phyloP scores from a whole-genome alignment of 1,284 basidiomycete species.

The Crepidotus sp. region DNA sequence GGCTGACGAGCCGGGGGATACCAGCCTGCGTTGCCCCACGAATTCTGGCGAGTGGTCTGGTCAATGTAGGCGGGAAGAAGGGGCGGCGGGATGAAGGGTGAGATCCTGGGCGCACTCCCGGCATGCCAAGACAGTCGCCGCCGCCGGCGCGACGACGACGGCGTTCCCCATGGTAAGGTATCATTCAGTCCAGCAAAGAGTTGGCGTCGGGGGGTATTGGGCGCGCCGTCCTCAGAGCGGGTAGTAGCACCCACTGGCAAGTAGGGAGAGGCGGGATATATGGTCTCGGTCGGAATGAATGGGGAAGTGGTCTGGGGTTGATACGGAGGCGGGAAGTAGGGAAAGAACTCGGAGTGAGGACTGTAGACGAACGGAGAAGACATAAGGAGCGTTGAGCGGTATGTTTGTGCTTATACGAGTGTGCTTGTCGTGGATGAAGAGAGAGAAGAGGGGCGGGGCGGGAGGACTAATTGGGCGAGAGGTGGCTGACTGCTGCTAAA shows the following conservation, averaged over 20 bases:
- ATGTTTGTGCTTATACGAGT: slow-evolving; percentile 10
- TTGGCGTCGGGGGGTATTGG: slow-evolving; percentile 9
- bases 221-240: neutral
- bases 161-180: slow-evolving; percentile 2
- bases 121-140: slow-evolving; percentile 11
- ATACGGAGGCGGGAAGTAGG: slow-evolving; percentile 1
- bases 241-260: neutral
- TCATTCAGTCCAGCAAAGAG: slow-evolving; percentile 7
- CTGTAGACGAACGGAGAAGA: slow-evolving; percentile 16
- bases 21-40: slow-evolving; percentile 1
- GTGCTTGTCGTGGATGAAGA: slow-evolving; percentile 4
- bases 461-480: slow-evolving; percentile 10
- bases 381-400: slow-evolving; percentile 13
- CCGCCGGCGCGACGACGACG: slow-evolving; percentile 2
- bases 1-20: neutral
- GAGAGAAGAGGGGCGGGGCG: neutral
- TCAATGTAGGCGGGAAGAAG: slow-evolving; percentile 3
- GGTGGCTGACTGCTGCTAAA: slow-evolving; percentile 12
- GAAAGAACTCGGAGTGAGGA: slow-evolving; percentile 8
- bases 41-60: neutral
- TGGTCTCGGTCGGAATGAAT: slow-evolving; percentile 8
- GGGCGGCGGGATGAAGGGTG: slow-evolving; percentile 14
- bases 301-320: slow-evolving; percentile 1
- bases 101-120: slow-evolving; percentile 3
- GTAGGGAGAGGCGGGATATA: slow-evolving; percentile 16